These are phyloP conservation scores for Orychophragmus violaceus DNA, from an alignment of 345 rosid species.

Conservation along the genomic window DNA sequence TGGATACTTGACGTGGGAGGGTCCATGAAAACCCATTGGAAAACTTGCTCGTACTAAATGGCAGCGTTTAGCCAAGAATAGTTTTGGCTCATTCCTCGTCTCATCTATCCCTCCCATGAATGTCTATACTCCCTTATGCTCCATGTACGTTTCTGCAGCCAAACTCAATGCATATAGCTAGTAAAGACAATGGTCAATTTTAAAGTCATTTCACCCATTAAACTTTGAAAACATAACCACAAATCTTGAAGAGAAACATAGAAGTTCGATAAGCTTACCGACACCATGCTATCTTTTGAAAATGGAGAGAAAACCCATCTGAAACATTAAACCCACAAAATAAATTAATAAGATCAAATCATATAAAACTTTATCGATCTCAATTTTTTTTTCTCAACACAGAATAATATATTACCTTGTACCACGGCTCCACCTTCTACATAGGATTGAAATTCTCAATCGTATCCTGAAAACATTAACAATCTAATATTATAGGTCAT, in stretches of 20 bases:
- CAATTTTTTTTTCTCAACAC: neutral
- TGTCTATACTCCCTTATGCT: constrained; percentile 58
- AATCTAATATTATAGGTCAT: neutral
- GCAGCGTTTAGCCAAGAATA: constrained; percentile 90
- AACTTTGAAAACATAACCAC: neutral
- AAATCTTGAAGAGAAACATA: neutral
- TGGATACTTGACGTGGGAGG: constrained; percentile 47
- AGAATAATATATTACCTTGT: constrained; percentile 71
- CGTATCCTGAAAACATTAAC: constrained; percentile 55
- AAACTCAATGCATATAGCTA: constrained; percentile 52
- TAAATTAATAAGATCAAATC: neutral
- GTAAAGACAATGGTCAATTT: neutral
- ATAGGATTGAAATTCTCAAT: constrained; percentile 78
- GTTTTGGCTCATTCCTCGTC: constrained; percentile 63
- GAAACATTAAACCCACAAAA: constrained; percentile 18
- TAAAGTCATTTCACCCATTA: neutral
- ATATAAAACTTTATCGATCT: neutral
- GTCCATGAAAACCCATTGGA: constrained; percentile 75
- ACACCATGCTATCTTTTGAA: constrained; percentile 64
- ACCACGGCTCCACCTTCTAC: constrained; percentile 62
- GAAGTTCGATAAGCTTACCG: constrained; percentile 37
- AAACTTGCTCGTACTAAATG: constrained; percentile 70
- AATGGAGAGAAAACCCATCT: constrained; percentile 91
- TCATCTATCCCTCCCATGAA: constrained; percentile 79
- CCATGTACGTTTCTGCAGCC: constrained; percentile 63